phyloP scores from a whole-genome alignment of 352 stramenopile genomes.

The Lagenidium sp. region DNA sequence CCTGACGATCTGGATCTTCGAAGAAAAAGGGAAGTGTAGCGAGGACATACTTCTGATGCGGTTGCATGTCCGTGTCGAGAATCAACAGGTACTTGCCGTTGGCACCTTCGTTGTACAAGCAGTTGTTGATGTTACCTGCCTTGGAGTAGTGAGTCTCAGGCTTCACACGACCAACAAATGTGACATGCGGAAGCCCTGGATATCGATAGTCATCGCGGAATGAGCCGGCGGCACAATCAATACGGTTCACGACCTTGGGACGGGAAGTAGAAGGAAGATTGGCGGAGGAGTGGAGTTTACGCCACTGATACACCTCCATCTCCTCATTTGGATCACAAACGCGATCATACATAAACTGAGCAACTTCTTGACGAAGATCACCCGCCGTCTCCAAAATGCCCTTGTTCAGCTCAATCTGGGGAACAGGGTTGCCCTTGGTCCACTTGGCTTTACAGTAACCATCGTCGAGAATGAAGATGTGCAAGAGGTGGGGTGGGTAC shows the following conservation, averaged over 20 bases:
- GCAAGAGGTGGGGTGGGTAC: slow-evolving; percentile 35
- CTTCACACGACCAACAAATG: slow-evolving; percentile 74
- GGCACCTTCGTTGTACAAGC: slow-evolving; percentile 74
- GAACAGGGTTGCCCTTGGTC: slow-evolving; percentile 25
- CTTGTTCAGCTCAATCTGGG: slow-evolving; percentile 27
- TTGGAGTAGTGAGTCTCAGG: slow-evolving; percentile 78
- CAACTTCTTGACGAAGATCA: slow-evolving; percentile 70
- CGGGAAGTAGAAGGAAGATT: slow-evolving; percentile 61
- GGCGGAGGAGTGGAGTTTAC: slow-evolving; percentile 75
- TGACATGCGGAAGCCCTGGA: slow-evolving; percentile 63
- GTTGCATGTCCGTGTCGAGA: slow-evolving; percentile 80
- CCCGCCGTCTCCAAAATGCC: slow-evolving; percentile 66
- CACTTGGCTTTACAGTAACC: slow-evolving; percentile 43
- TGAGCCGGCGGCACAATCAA: slow-evolving; percentile 62
- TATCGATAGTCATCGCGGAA: slow-evolving; percentile 82
- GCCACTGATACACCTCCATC: slow-evolving; percentile 79
- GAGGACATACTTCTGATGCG: slow-evolving; percentile 66
- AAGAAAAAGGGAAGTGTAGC: slow-evolving; percentile 78
- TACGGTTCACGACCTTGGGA: slow-evolving; percentile 55
- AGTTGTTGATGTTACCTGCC: slow-evolving; percentile 86
- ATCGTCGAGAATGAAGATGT: slow-evolving; percentile 38
- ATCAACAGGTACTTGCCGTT: slow-evolving; percentile 77
- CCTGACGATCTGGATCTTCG: slow-evolving; percentile 54
- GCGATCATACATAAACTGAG: slow-evolving; percentile 82
- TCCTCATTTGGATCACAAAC: slow-evolving; percentile 79